Evolutionary conservation across 2,329 filamentous ascomycete genomes (phyloP).

Genomic region (Pyrenophora seminiperda): DNA sequence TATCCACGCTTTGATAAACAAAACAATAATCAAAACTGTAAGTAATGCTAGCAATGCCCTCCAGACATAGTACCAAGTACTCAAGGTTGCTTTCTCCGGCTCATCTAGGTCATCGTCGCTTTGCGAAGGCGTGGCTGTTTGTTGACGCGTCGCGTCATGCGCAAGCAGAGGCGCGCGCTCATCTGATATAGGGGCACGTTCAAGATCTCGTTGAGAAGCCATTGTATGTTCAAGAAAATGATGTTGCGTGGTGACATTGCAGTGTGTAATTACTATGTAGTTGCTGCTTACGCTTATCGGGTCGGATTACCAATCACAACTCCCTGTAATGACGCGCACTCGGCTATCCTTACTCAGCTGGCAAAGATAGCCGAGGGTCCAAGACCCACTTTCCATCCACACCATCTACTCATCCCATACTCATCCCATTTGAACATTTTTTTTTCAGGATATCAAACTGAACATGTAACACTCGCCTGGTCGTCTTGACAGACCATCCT

Average conservation of each 20-base stretch:
- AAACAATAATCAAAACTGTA: conserved; percentile 18
- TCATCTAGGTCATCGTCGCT: conserved; percentile 15
- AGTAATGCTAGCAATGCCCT: conserved; percentile 19
- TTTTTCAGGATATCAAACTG: too few species aligned
- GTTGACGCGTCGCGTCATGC: conserved; percentile 7
- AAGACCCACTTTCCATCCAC: too few species aligned
- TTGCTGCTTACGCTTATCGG: neutral
- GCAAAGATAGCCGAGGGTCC: neutral
- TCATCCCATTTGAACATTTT: neutral
- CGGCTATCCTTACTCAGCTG: neutral
- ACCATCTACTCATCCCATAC: neutral
- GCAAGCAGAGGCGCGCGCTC: conserved; percentile 33
- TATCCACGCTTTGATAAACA: conserved; percentile 37
- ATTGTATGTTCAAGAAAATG: conserved; percentile 3
- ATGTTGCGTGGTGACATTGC: neutral
- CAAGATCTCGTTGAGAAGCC: conserved; percentile 18
- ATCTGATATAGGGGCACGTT: conserved; percentile 9
- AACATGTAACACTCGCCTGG: too few species aligned
- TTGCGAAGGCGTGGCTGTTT: conserved; percentile 1
- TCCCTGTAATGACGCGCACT: conserved; percentile 9
- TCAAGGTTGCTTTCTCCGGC: conserved; percentile 17
- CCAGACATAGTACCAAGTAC: conserved; percentile 27
- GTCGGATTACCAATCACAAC: conserved; percentile 8
- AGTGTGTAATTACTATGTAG: neutral
- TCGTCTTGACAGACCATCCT: too few species aligned